Evolutionary conservation across 202 grass and related monocot genomes (phyloP).

Genomic region (Setaria viridis): DNA sequence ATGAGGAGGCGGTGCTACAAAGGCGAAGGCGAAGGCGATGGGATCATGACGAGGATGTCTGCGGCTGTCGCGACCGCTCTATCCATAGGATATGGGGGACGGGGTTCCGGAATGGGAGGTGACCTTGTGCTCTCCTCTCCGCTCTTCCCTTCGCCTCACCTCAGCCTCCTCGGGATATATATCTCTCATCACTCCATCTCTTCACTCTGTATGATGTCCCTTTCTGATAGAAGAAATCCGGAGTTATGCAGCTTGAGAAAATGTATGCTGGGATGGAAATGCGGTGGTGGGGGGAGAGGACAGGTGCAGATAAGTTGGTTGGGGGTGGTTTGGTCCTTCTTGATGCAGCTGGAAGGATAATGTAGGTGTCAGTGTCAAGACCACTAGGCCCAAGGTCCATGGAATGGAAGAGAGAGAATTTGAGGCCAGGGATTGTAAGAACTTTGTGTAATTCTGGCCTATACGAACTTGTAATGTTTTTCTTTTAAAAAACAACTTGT

Average conservation of each 20-base stretch:
- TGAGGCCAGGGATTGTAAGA: not conserved
- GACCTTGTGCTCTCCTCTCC: constrained; percentile 30
- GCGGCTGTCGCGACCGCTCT: constrained; percentile 59
- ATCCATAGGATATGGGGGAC: constrained; percentile 44
- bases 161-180: constrained; percentile 2
- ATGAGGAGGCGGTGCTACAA: constrained; percentile 49
- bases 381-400: not conserved
- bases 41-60: constrained; percentile 62
- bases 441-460: not conserved
- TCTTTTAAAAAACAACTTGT: not conserved
- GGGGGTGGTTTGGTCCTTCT: constrained; percentile 10
- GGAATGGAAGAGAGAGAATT: not conserved
- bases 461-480: not conserved
- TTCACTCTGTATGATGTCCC: not conserved
- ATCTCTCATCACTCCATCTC: not conserved
- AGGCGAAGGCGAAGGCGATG: constrained; percentile 41
- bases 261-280: not conserved
- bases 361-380: not conserved
- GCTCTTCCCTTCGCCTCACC: constrained; percentile 24
- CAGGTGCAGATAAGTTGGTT: constrained; percentile 47
- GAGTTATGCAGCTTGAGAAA: not conserved
- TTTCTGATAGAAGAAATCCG: constrained; percentile 16
- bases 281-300: constrained; percentile 15
- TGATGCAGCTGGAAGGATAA: not conserved
- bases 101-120: constrained; percentile 45